Evolutionary conservation across 2,329 filamentous ascomycete species (phyloP), one percentile per base, ranked within the genome.

Genomic region (Calonectria fujianensis): DNA sequence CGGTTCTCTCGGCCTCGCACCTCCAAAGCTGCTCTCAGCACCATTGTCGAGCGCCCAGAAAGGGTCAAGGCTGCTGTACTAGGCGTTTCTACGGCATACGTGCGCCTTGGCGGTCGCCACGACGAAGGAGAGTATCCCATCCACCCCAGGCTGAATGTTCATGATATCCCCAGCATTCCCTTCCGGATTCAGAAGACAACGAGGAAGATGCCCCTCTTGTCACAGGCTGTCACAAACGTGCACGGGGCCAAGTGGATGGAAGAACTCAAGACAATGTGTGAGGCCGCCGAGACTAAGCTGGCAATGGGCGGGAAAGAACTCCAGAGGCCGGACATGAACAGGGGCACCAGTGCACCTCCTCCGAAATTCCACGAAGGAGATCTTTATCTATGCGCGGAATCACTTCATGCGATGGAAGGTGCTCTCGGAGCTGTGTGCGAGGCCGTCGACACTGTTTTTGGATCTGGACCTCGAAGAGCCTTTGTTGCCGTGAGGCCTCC

Each of bases 181-280:
- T 98, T 98, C 83, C 92, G 92, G 75, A 97, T 99, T 79, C 91
- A 92, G 74, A 98, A 96, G 85, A 97, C 96, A 0, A 89, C 90
- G 10, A 91, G 97, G 13, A 90, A 88, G 9, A 85, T 98, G 69
- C 87, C 94, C 8, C 88, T 99, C 39, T 91, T 90, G 24, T 95
- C 95, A 3, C 90, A 92, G 3, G 93, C 93, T 0, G 96, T 98
- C 9, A 96, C 95, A 9, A 95, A 96, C 82, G 96, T 99, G 0
- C 97, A 99, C 85, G 96, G 96, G 0, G 90, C 88, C 3, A 94
- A 94, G 77, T 98, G 96, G 96, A 98, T 98, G 96, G 92, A 94
- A 68, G 96, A 98, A 82, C 86, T 99, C 64, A 94, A 93, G 84
- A 87, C 90, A 10, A 95, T 98, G 94, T 98, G 97, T 83, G 90